Evolutionary conservation across 1,139 yeast genomes (phyloP).

Genomic region (Scheffersomyces quercinus): DNA sequence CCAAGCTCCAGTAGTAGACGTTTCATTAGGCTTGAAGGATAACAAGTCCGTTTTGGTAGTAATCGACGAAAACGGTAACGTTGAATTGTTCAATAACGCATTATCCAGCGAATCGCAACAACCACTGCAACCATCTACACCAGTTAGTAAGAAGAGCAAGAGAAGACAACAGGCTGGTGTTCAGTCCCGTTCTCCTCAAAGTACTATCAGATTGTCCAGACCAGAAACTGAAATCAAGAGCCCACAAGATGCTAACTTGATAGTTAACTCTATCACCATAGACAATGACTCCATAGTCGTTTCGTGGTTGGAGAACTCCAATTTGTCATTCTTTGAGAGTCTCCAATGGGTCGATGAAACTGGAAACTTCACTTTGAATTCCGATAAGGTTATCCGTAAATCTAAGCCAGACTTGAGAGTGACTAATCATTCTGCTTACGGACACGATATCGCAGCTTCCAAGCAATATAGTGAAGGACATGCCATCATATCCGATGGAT

Average conservation of each 20-base stretch:
- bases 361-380: slow-evolving; percentile 21
- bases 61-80: slow-evolving; percentile 65
- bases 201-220: slow-evolving; percentile 44
- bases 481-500: slow-evolving; percentile 66
- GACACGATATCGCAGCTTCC: slow-evolving; percentile 73
- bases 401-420: slow-evolving; percentile 36
- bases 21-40: slow-evolving; percentile 38
- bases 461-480: slow-evolving; percentile 68
- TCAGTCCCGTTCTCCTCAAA: slow-evolving; percentile 52
- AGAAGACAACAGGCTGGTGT: slow-evolving; percentile 30
- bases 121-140: slow-evolving; percentile 14
- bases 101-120: slow-evolving; percentile 26
- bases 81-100: slow-evolving; percentile 66
- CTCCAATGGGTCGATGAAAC: slow-evolving; percentile 52
- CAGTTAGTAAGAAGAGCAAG: slow-evolving; percentile 35
- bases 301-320: slow-evolving; percentile 75
- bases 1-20: slow-evolving; percentile 53
- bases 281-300: slow-evolving; percentile 44
- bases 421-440: slow-evolving; percentile 44
- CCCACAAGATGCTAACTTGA: slow-evolving; percentile 36
- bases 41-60: slow-evolving; percentile 50
- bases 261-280: slow-evolving; percentile 40
- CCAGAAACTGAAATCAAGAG: slow-evolving; percentile 39
- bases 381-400: slow-evolving; percentile 37
- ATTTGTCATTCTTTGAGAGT: slow-evolving; percentile 63